Base-by-base conservation (phyloP, 2,329 filamentous ascomycete genomes). In the Plenodomus biglobosus region DNA sequence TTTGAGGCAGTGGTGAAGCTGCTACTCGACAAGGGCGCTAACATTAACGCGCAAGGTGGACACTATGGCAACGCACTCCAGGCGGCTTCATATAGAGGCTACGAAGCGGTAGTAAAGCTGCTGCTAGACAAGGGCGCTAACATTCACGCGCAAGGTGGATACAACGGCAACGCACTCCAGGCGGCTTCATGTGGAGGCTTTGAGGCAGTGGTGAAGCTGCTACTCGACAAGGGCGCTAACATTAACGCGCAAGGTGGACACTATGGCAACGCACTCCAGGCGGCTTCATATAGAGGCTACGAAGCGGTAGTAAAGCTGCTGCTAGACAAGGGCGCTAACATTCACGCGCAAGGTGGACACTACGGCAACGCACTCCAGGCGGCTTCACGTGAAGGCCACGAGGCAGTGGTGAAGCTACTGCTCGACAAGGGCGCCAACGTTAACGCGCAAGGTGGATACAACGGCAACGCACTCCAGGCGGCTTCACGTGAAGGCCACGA, bases 61-160 rank as follows among this genome's bases (percentile, higher is more conserved):
- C 13, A 10, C 21, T n/a, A n/a, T 5, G 11, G 20, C 20, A 40
- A 8, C 20, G 42, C 36, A 39, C 42, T 44, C 22, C 17, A 32
- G 3, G 36, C 41, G 3, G 41, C 41, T 24, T 44, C 13, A 17
- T 22, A n/a, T 16, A 15, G 17, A 27, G 34, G 34, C 19, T 6
- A 44, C 34, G 19, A 44, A 17, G 19, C 17, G 20, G 13, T 44
- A 5, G 41, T 38, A 11, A 44, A 5, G n/a, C 41, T 44, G n/a
- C 21, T 44, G 21, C 19, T 44, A 24, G 34, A 44, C 11, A 37
- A 38, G 17, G 22, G 42, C 36, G 13, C 16, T 17, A 35, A 30
- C 27, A 19, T 30, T 16, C 24, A 44, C 41, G 16, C 36, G 16
- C 21, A 44, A 18, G 15, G 20, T 37, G 15, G 41, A 38, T 13